A percentile compares a stretch with the other conserved stretches of the same genome.
These are phyloP conservation scores for Sordariomycetes sp. DNA, from an alignment of 2,329 filamentous ascomycete species.

Conservation along the genomic window DNA sequence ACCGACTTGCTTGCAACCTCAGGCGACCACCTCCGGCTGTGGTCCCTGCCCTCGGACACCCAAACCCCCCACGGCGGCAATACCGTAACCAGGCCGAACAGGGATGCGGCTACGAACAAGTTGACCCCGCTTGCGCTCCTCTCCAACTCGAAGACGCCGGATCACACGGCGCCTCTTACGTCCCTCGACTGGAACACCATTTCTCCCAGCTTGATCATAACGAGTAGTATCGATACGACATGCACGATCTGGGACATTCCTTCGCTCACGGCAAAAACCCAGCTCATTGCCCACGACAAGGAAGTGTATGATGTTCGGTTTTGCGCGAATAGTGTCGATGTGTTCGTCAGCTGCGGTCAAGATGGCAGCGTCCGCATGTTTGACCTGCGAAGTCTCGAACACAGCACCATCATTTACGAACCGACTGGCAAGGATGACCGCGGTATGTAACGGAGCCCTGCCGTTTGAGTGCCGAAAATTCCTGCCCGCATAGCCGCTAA, in stretches of 20 bases:
- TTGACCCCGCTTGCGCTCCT: slow-evolving; percentile 84
- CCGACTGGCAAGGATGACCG: slow-evolving; percentile 76
- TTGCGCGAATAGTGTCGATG: slow-evolving; percentile 95
- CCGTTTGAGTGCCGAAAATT: not conserved
- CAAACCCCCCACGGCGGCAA: slow-evolving; percentile 49
- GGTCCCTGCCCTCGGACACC: slow-evolving; percentile 74
- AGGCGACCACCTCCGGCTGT: slow-evolving; percentile 84
- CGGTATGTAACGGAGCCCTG: slow-evolving; percentile 35
- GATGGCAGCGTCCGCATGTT: slow-evolving; percentile 99
- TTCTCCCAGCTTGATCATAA: slow-evolving; percentile 94
- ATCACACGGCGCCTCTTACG: slow-evolving; percentile 93
- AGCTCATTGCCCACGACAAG: slow-evolving; percentile 96
- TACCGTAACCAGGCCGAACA: slow-evolving; percentile 48
- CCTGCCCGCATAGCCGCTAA: not conserved
- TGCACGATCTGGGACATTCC: slow-evolving; percentile 99
- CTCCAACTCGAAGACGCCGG: slow-evolving; percentile 96
- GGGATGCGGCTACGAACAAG: slow-evolving; percentile 58
- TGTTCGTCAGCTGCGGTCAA: slow-evolving; percentile 95
- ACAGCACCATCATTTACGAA: slow-evolving; percentile 98
- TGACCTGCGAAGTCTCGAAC: slow-evolving; percentile 87
- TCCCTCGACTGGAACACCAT: slow-evolving; percentile 98
- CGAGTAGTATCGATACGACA: slow-evolving; percentile 96
- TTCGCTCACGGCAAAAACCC: slow-evolving; percentile 93
- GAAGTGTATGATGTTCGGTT: slow-evolving; percentile 98
- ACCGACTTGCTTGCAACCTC: slow-evolving; percentile 93